These are phyloP conservation scores for Boletus smithii DNA, from an alignment of 1,284 basidiomycete genomes.

Conservation along the genomic window DNA sequence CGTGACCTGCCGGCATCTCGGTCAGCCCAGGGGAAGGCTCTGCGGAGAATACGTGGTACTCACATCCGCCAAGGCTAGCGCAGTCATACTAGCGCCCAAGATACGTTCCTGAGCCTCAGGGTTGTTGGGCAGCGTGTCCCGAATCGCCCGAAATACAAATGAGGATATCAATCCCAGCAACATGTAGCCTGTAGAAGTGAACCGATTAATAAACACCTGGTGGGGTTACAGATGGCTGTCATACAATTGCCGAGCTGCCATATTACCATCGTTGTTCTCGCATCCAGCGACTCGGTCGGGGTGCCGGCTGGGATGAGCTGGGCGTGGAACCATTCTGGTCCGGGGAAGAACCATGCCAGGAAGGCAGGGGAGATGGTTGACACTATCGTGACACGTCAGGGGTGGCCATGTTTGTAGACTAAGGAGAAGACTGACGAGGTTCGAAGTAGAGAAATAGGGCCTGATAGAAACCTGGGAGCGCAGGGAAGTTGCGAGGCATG, in stretches of 20 bases:
- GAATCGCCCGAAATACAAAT: slow-evolving; percentile 65
- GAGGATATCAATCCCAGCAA: slow-evolving; percentile 65
- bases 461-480: slow-evolving; percentile 65
- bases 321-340: slow-evolving; percentile 68
- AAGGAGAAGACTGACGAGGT: slow-evolving; percentile 47
- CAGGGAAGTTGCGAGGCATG: slow-evolving; percentile 45
- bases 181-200: slow-evolving; percentile 53
- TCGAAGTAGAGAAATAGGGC: slow-evolving; percentile 68
- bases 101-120: slow-evolving; percentile 67
- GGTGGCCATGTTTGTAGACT: not conserved
- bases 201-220: not conserved
- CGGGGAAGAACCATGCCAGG: slow-evolving; percentile 59
- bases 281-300: slow-evolving; percentile 41
- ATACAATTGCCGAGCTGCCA: slow-evolving; percentile 72
- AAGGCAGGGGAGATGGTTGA: slow-evolving; percentile 59
- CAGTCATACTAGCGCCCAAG: slow-evolving; percentile 59
- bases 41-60: slow-evolving; percentile 28
- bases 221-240: slow-evolving; percentile 13
- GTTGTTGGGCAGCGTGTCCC: slow-evolving; percentile 58
- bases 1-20: slow-evolving; percentile 35
- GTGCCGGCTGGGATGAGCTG: slow-evolving; percentile 55
- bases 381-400: slow-evolving; percentile 35
- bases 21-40: slow-evolving; percentile 1
- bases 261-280: slow-evolving; percentile 61
- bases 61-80: slow-evolving; percentile 72